phyloP scores from a whole-genome alignment of 176 grass and related monocot species.

The Eleusine indica region DNA sequence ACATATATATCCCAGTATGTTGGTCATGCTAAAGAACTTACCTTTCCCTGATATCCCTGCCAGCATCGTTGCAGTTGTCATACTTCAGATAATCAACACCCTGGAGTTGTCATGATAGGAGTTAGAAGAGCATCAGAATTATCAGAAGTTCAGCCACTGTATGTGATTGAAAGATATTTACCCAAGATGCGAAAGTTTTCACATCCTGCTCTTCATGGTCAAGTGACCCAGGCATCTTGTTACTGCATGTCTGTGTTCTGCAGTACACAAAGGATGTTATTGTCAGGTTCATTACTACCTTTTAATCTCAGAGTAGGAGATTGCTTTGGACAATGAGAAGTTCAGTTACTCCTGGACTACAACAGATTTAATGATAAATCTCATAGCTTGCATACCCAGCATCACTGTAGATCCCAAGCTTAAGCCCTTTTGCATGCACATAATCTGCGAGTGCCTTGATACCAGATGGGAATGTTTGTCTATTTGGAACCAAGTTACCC shows the following conservation, averaged over 20 bases:
- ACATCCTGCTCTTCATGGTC: constrained; percentile 88
- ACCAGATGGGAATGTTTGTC: constrained; percentile 72
- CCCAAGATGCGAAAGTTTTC: constrained; percentile 84
- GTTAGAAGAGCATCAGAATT: constrained; percentile 28
- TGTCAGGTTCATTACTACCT: background rate
- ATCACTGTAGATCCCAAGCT: constrained; percentile 89
- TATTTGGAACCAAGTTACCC: constrained; percentile 75
- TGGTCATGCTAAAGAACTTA: constrained; percentile 17
- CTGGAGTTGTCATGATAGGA: constrained; percentile 34
- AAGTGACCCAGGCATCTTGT: constrained; percentile 84
- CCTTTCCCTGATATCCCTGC: constrained; percentile 61
- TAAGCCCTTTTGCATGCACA: constrained; percentile 80
- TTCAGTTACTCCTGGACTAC: constrained; percentile 1
- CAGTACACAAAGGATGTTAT: constrained; percentile 5
- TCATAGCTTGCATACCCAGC: constrained; percentile 68
- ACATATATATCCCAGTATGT: background rate
- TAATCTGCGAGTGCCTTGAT: constrained; percentile 89
- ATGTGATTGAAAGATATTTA: constrained; percentile 40
- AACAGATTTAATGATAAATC: constrained; percentile 29
- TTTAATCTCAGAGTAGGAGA: background rate
- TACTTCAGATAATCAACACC: constrained; percentile 96
- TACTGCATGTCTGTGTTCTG: constrained; percentile 78
- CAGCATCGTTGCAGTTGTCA: constrained; percentile 80
- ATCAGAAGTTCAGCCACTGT: background rate
- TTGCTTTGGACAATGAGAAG: constrained; percentile 7